Evolutionary conservation across 306 rosid genomes (phyloP).

Genomic region (Begonia fuchsioides): DNA sequence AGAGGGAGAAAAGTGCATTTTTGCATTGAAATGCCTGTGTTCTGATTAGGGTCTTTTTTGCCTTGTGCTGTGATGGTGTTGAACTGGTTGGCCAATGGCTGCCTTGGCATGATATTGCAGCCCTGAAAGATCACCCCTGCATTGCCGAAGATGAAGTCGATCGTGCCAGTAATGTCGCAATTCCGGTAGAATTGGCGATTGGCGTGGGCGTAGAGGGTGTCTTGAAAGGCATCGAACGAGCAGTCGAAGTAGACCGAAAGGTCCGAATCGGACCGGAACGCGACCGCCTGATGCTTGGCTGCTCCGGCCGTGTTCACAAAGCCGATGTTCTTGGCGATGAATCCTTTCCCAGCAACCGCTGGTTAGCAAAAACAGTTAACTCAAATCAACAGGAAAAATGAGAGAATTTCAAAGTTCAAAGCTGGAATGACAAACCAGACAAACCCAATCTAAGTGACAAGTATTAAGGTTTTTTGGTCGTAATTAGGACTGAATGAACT

Average conservation of each 20-base stretch:
- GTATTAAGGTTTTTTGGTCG: too few species aligned
- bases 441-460: too few species aligned
- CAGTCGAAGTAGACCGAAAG: neutral
- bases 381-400: neutral
- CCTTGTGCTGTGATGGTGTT: constrained; percentile 9
- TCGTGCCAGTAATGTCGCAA: neutral
- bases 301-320: constrained; percentile 75
- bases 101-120: neutral
- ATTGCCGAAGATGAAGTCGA: neutral
- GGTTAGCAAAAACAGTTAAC: constrained; percentile 9
- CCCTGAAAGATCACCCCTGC: neutral
- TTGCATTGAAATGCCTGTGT: constrained; percentile 75
- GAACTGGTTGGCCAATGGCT: neutral
- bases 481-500: too few species aligned
- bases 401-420: too few species aligned
- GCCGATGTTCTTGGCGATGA: constrained; percentile 65
- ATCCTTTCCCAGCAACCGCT: constrained; percentile 75
- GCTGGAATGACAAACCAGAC: too few species aligned
- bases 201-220: constrained; percentile 1
- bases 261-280: neutral
- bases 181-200: constrained; percentile 1
- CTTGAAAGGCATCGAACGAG: neutral
- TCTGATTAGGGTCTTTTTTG: constrained; percentile 61
- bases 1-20: constrained; percentile 27
- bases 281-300: constrained; percentile 27